phyloP scores from a whole-genome alignment of 768 basidiomycete species.

The Auricularia sp. region DNA sequence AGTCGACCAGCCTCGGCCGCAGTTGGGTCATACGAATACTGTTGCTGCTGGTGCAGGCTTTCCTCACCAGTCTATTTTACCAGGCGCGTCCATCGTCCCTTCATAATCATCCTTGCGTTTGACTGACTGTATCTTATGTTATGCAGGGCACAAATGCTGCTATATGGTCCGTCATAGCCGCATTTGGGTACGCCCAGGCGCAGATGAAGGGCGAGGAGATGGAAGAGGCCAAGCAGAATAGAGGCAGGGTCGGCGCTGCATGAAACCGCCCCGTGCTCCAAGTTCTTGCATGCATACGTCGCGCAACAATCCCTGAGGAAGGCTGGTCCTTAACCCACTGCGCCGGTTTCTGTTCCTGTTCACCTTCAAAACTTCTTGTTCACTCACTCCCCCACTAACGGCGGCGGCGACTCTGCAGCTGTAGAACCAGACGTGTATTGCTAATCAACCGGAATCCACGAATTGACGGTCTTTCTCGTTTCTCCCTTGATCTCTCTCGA shows the following conservation, averaged over 20 bases:
- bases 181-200: conserved; percentile 57
- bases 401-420: too few species aligned
- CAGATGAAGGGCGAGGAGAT: conserved; percentile 59
- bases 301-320: neutral
- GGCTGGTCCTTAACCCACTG: too few species aligned
- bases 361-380: too few species aligned
- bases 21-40: conserved; percentile 55
- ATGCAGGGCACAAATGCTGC: conserved; percentile 73
- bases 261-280: neutral
- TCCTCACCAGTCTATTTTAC: conserved; percentile 62
- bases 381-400: too few species aligned
- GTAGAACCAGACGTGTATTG: too few species aligned
- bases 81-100: conserved; percentile 39
- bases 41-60: conserved; percentile 52
- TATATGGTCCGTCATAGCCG: conserved; percentile 69
- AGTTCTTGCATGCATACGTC: neutral
- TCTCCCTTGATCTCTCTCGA: too few species aligned
- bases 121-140: conserved; percentile 2
- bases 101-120: neutral
- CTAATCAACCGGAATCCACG: too few species aligned
- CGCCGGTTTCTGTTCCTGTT: too few species aligned
- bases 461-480: too few species aligned
- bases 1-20: conserved; percentile 48
- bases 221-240: conserved; percentile 53
- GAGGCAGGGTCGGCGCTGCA: conserved; percentile 37